Base-by-base conservation (phyloP, 2,329 filamentous ascomycete species). In the Lachnellula willkommii region DNA sequence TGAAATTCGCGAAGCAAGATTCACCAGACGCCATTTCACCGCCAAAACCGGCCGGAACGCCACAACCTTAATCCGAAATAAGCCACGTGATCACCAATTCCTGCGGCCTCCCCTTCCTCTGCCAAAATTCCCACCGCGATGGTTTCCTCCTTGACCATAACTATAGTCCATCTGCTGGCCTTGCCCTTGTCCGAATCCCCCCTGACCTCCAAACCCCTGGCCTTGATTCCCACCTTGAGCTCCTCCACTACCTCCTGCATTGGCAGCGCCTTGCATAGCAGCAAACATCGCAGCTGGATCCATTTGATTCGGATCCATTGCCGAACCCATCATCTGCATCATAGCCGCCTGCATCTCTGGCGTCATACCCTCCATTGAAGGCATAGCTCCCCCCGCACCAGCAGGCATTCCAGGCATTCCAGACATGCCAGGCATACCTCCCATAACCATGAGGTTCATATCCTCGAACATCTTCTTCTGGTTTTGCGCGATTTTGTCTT, bases 391-490 rank as follows among this genome's bases (percentile, higher is more conserved):
- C 20, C 68, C 73, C 4, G 69, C 71, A 9, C 61, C 68, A 22
- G 66, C 66, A 24, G 65, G 63, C 64, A 73, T 72, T 6, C 72
- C 73, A 20, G 39, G 15, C 42, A 45, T 32, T 32, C 28, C 28
- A 0, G 72, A 69, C 75, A 80, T 79, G 47, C 72, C 72, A 8
- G 71, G 72, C 72, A 77, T 75, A 17, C 71, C 72, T 62, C 72
- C 72, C 73, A 81, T 80, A 81, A 86, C 85, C 81, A 86, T 84
- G 81, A 86, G 84, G 65, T 81, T 81, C 73, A 86, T 81, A 42
- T 87, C 83, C 60, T 87, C 83, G 73, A 86, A 82, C 81, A 87
- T 89, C 76, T 93, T 96, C 74, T 95, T 92, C 64, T 83, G 83
- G 62, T 80, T 84, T 53, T 77, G 75, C 20, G 81, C 79, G 52